These are phyloP conservation scores for Penicillium longicatenatum DNA, from an alignment of 495 filamentous ascomycete species.

Conservation along the genomic window DNA sequence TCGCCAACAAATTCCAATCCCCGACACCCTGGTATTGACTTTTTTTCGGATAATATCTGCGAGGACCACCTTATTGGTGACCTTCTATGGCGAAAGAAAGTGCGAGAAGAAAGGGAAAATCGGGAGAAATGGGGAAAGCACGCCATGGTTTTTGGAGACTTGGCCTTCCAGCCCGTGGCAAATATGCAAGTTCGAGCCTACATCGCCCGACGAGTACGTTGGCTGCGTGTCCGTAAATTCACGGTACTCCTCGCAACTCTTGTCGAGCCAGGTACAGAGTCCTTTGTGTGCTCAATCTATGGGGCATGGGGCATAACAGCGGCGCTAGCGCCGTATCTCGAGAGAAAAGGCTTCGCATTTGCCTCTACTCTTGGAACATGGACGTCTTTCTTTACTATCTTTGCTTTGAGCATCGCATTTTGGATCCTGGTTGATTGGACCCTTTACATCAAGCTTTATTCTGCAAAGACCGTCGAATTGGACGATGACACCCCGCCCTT, in stretches of 20 bases:
- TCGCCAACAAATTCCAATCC: constrained; percentile 30
- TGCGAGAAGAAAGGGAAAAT: constrained; percentile 44
- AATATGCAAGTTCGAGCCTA: constrained; percentile 79
- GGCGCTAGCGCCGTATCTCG: constrained; percentile 59
- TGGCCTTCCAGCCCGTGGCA: constrained; percentile 87
- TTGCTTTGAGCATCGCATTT: constrained; percentile 60
- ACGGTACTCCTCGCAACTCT: constrained; percentile 86
- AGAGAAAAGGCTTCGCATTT: constrained; percentile 51
- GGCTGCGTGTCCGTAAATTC: constrained; percentile 93
- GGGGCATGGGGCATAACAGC: constrained; percentile 78
- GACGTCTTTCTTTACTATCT: constrained; percentile 64
- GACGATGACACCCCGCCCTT: constrained; percentile 76
- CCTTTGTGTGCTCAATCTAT: constrained; percentile 78
- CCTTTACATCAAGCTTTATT: constrained; percentile 73
- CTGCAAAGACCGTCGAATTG: constrained; percentile 65
- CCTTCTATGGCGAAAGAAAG: constrained; percentile 71
- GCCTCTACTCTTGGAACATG: constrained; percentile 57
- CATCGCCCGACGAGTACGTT: constrained; percentile 80
- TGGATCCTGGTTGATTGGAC: constrained; percentile 79
- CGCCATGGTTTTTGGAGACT: constrained; percentile 77
- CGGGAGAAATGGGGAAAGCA: constrained; percentile 70
- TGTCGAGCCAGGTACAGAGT: constrained; percentile 93
- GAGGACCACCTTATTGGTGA: constrained; percentile 97
- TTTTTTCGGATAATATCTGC: constrained; percentile 94
- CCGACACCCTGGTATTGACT: constrained; percentile 73